Evolutionary conservation across 177 flowering plant species (phyloP).

Genomic region (Tripterygium wilfordii): DNA sequence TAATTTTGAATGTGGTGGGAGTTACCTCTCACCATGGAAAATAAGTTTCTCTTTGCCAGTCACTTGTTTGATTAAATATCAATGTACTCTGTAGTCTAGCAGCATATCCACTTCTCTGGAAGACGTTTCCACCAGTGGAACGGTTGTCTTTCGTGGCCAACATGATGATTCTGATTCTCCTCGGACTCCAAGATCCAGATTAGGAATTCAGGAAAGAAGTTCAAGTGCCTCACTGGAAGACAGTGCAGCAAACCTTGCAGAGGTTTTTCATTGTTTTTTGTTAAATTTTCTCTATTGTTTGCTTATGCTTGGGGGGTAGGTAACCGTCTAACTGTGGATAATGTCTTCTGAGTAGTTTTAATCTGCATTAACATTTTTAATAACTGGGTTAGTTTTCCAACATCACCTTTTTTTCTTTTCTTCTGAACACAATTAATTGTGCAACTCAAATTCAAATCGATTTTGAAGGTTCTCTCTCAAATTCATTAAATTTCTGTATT

Average conservation of each 20-base stretch:
- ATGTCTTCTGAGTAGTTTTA: too few relatives aligned
- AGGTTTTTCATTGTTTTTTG: slow-evolving; percentile 38
- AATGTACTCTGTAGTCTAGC: slow-evolving; percentile 51
- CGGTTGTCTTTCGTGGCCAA: slow-evolving; percentile 78
- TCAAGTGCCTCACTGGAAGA: slow-evolving; percentile 78
- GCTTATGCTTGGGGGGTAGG: not conserved
- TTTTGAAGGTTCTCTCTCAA: too few relatives aligned
- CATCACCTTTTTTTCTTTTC: too few relatives aligned
- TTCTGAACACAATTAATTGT: too few relatives aligned
- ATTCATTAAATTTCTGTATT: too few relatives aligned
- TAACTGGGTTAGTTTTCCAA: too few relatives aligned
- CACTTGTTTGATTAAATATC: slow-evolving; percentile 13
- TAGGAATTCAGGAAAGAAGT: slow-evolving; percentile 69
- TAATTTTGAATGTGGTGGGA: too few relatives aligned
- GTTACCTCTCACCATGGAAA: too few relatives aligned
- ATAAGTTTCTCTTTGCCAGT: too few relatives aligned
- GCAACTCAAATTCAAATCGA: too few relatives aligned
- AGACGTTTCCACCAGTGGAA: slow-evolving; percentile 75
- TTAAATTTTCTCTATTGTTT: not conserved
- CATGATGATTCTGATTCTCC: slow-evolving; percentile 78
- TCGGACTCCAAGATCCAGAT: slow-evolving; percentile 76
- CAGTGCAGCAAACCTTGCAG: slow-evolving; percentile 79
- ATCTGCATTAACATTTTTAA: too few relatives aligned
- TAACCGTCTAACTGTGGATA: too few relatives aligned
- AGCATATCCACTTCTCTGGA: slow-evolving; percentile 48